phyloP scores from a whole-genome alignment of 768 basidiomycete species.

The Filobasidium wieringae region DNA sequence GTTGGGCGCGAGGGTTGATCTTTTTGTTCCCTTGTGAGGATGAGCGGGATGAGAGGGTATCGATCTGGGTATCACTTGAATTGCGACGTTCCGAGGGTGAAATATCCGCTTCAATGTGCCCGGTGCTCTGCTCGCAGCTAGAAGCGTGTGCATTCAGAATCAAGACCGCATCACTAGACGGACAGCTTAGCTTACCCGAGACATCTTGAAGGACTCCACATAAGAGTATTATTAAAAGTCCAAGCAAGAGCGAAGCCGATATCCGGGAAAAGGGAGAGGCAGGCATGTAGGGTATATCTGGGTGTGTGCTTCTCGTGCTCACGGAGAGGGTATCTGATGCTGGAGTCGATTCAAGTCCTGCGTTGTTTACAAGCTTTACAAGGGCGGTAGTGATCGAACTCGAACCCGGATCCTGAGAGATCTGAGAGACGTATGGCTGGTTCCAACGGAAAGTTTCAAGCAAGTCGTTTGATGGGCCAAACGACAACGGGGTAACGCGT shows the following conservation, averaged over 20 bases:
- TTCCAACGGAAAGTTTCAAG: too few species aligned
- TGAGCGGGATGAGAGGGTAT: slow-evolving; percentile 1
- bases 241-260: neutral
- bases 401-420: too few species aligned
- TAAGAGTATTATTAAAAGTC: neutral
- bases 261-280: slow-evolving; percentile 7
- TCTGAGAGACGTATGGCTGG: too few species aligned
- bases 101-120: slow-evolving; percentile 10
- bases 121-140: slow-evolving; percentile 6
- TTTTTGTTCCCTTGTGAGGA: neutral
- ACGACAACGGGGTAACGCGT: too few species aligned
- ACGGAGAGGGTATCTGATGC: too few species aligned
- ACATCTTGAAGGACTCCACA: neutral
- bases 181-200: neutral
- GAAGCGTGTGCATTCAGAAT: neutral
- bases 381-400: too few species aligned
- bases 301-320: too few species aligned
- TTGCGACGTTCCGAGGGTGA: neutral
- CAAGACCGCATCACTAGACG: too few species aligned
- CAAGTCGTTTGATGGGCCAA: too few species aligned
- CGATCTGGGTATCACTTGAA: slow-evolving; percentile 5
- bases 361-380: too few species aligned
- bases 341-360: too few species aligned
- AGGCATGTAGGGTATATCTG: neutral
- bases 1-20: neutral